phyloP scores from a whole-genome alignment of 2,329 filamentous ascomycete species.

The Colletotrichum simmondsii region DNA sequence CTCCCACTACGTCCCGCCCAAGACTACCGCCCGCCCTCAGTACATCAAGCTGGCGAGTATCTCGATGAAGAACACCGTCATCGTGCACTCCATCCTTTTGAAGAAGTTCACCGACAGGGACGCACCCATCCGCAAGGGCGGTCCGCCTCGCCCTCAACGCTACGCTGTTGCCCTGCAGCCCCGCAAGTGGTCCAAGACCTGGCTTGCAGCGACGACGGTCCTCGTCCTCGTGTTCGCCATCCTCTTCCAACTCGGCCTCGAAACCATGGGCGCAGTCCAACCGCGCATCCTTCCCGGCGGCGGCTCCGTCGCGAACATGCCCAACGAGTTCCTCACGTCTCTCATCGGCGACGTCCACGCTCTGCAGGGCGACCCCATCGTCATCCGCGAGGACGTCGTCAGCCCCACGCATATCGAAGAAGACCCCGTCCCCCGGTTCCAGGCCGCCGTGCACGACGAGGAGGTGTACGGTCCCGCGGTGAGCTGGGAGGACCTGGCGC shows the following conservation, averaged over 20 bases:
- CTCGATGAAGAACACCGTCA: conserved; percentile 81
- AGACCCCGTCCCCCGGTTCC: conserved; percentile 41
- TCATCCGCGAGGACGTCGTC: conserved; percentile 49
- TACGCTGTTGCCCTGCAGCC: conserved; percentile 76
- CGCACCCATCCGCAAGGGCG: conserved; percentile 45
- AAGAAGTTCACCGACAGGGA: conserved; percentile 53
- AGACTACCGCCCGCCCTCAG: conserved; percentile 57
- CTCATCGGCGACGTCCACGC: conserved; percentile 48
- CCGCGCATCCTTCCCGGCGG: conserved; percentile 46
- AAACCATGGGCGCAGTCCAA: conserved; percentile 67
- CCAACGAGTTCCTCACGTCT: conserved; percentile 48
- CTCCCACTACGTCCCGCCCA: conserved; percentile 67
- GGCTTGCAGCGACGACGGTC: conserved; percentile 65
- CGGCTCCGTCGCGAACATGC: conserved; percentile 25
- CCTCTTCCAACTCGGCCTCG: conserved; percentile 72
- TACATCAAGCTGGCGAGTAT: conserved; percentile 84
- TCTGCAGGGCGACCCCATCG: conserved; percentile 47
- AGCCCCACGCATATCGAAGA: conserved; percentile 35
- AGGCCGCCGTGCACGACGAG: conserved; percentile 58
- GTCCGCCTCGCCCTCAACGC: conserved; percentile 64
- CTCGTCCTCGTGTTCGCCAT: conserved; percentile 71
- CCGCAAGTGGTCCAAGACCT: conserved; percentile 57
- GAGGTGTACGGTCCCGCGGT: conserved; percentile 63
- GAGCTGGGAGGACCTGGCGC: conserved; percentile 77
- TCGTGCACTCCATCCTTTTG: conserved; percentile 83